Evolutionary conservation across 768 basidiomycete genomes (phyloP), one percentile per base, ranked within the genome.

Genomic region (Tubosaeta brunneosetosa): DNA sequence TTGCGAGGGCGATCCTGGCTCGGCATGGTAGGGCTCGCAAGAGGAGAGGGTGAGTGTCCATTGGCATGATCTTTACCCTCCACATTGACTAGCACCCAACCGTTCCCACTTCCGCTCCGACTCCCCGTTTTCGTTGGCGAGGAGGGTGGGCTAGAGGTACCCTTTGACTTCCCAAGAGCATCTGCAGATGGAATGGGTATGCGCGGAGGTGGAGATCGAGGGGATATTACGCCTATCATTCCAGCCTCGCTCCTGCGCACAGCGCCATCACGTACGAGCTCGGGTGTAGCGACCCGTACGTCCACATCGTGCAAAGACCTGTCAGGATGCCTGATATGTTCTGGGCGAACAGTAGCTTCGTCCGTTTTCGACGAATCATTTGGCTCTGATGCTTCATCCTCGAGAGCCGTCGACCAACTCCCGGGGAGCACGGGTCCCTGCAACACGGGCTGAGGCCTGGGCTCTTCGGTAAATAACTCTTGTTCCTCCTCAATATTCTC

Each of bases 81-180:
- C 14, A 85, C 77, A 47, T 82, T 85, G 34, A 85, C 79, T 25
- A 85, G 69, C 2, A 85, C 84, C 84, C 84, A 85, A 25, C 84
- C 84, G 59, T 80, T 71, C 14, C 77, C 76, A 41, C 71, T 74
- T 38, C 71, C 71, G 44, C 69, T 70, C 52, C 62, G 58, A 47
- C 61, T 63, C 26, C 63, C 68, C 38, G 71, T 60, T 59, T 72
- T 66, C 44, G 61, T 70, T 33, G 70, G 68, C 31, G 70, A 71
- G 12, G 60, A 64, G 16, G 60, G 71, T 25, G 58, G 56, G 32
- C 58, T 58, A 41, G 63, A 63, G 33, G 48, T 47, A 38, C 57
- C 53, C 51, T 52, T 71, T 16, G 57, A 51, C 47, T 55, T 69
- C 34, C 60, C 55, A 38, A 43, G 42, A 31, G 56, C 60, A 25